phyloP scores from a whole-genome alignment of 306 rosid genomes.

The Hippophae rhamnoides region DNA sequence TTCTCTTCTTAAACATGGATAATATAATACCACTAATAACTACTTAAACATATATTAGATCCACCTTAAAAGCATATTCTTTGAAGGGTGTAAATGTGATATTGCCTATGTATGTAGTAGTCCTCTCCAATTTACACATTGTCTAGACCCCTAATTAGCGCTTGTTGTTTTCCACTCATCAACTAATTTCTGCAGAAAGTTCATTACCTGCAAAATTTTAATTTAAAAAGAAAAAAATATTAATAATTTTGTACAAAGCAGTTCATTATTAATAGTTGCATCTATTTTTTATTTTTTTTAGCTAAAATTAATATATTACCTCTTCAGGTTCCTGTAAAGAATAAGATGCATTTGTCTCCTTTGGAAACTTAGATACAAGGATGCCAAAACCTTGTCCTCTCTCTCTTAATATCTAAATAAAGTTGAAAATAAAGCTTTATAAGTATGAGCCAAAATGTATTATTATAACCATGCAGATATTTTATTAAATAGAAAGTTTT shows the following conservation, averaged over 20 bases:
- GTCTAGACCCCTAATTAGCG: constrained; percentile 24
- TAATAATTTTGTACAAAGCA: neutral
- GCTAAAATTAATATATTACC: constrained; percentile 37
- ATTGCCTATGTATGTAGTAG: constrained; percentile 16
- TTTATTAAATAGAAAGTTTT: too few species aligned
- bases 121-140: constrained; percentile 26
- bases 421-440: neutral
- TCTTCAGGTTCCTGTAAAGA: constrained; percentile 82
- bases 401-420: constrained; percentile 55
- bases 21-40: too few species aligned
- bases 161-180: constrained; percentile 44
- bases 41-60: too few species aligned
- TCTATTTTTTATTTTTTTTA: too few species aligned
- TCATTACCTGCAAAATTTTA: constrained; percentile 48
- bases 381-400: constrained; percentile 95
- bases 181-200: constrained; percentile 61
- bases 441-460: neutral
- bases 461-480: too few species aligned
- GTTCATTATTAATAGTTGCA: too few species aligned
- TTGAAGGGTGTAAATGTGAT: constrained; percentile 23
- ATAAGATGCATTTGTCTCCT: constrained; percentile 79
- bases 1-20: too few species aligned
- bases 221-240: neutral
- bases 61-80: neutral
- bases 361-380: constrained; percentile 81